phyloP scores from a whole-genome alignment of 352 stramenopile genomes.

The Globisporangium radiosum region DNA sequence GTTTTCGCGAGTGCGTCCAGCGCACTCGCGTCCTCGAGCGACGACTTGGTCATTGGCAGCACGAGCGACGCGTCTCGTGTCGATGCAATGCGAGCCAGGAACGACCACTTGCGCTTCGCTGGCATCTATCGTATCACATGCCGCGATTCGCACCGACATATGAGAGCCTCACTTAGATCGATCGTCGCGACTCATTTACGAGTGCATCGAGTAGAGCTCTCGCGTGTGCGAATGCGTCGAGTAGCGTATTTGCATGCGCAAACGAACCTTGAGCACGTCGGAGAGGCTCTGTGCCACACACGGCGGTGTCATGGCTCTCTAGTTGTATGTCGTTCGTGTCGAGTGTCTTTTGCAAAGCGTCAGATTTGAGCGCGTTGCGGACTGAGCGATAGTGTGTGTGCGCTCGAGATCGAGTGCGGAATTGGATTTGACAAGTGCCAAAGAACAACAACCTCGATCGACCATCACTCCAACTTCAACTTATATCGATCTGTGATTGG shows the following conservation, averaged over 20 bases:
- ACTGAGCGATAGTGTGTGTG: not conserved
- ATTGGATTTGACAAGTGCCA: not conserved
- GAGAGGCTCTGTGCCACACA: slow-evolving; percentile 1
- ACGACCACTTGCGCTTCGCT: slow-evolving; percentile 10
- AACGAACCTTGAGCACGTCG: slow-evolving; percentile 10
- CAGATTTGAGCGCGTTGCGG: not conserved
- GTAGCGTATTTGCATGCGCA: too few species aligned
- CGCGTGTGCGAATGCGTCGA: too few species aligned
- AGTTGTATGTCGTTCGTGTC: not conserved
- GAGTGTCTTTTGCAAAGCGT: not conserved
- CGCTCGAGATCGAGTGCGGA: too few species aligned
- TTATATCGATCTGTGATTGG: slow-evolving; percentile 7
- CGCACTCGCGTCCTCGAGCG: not conserved
- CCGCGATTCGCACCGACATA: not conserved
- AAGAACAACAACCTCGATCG: not conserved
- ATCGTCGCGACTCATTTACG: too few species aligned
- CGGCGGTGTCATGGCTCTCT: not conserved
- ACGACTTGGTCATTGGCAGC: not conserved
- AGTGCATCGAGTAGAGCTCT: too few species aligned
- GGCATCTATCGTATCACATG: slow-evolving; percentile 1
- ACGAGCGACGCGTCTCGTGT: slow-evolving; percentile 5
- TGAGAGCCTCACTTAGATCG: not conserved
- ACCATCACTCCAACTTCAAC: slow-evolving; percentile 11
- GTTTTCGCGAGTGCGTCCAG: slow-evolving; percentile 13
- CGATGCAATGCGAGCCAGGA: slow-evolving; percentile 4